Evolutionary conservation across 805 yeast species (phyloP).

Genomic region (Saccharomycopsis lassenensis): DNA sequence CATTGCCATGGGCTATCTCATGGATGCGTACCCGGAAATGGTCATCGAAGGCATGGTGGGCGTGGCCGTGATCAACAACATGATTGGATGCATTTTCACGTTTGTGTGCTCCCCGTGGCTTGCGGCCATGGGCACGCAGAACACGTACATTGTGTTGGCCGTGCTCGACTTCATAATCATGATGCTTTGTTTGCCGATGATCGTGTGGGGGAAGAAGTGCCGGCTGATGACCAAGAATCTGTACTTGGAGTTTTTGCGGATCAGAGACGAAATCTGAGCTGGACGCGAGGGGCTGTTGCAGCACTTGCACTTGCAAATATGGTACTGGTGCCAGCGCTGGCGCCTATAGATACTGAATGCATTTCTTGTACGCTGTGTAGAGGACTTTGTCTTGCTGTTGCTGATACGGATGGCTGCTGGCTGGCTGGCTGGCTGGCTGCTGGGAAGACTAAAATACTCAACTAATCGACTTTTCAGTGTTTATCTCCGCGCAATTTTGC

Average conservation of each 20-base stretch:
- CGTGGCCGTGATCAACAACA: slow-evolving; percentile 51
- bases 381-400: too few relatives aligned
- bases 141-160: slow-evolving; percentile 52
- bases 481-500: too few relatives aligned
- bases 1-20: slow-evolving; percentile 52
- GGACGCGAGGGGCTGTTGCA: too few relatives aligned
- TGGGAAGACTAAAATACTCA: too few relatives aligned
- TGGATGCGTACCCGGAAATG: slow-evolving; percentile 62
- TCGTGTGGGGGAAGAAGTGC: slow-evolving; percentile 48
- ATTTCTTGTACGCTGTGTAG: too few relatives aligned
- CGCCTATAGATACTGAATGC: too few relatives aligned
- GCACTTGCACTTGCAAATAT: not conserved
- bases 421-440: too few relatives aligned
- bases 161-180: slow-evolving; percentile 49
- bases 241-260: slow-evolving; percentile 43
- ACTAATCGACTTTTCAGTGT: too few relatives aligned
- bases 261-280: slow-evolving; percentile 30
- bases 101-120: slow-evolving; percentile 55
- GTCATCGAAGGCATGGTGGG: slow-evolving; percentile 65
- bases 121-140: slow-evolving; percentile 42
- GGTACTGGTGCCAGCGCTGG: too few relatives aligned
- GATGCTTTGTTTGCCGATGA: slow-evolving; percentile 45
- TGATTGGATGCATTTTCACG: slow-evolving; percentile 55
- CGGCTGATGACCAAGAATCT: slow-evolving; percentile 47
- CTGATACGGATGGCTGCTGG: too few relatives aligned